Evolutionary conservation across 1,284 basidiomycete genomes (phyloP).

Genomic region (Wolfiporia cocos): DNA sequence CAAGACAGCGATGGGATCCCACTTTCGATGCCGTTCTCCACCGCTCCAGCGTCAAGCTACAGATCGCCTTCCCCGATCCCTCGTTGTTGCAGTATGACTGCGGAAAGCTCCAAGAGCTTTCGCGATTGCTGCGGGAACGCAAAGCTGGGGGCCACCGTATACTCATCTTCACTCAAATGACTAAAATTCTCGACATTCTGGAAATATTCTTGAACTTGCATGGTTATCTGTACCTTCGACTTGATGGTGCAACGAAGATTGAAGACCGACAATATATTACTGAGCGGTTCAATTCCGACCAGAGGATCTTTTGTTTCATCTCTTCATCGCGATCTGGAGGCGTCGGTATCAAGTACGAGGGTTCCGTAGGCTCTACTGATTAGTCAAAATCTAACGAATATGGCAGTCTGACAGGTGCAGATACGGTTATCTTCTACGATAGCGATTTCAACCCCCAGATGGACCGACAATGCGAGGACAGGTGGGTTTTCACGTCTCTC

Average conservation of each 20-base stretch:
- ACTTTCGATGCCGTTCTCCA: slow-evolving; percentile 70
- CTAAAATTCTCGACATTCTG: slow-evolving; percentile 88
- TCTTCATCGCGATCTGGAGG: slow-evolving; percentile 91
- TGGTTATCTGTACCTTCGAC: slow-evolving; percentile 87
- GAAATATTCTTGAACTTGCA: slow-evolving; percentile 93
- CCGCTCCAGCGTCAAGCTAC: slow-evolving; percentile 73
- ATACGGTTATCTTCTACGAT: slow-evolving; percentile 96
- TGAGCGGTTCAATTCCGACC: slow-evolving; percentile 93
- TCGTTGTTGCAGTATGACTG: slow-evolving; percentile 94
- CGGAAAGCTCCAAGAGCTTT: slow-evolving; percentile 88
- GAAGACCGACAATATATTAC: slow-evolving; percentile 95
- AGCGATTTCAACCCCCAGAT: slow-evolving; percentile 98
- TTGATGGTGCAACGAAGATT: slow-evolving; percentile 94
- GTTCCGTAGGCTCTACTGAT: slow-evolving; percentile 3
- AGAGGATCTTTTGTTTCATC: slow-evolving; percentile 91
- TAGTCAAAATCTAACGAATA: slow-evolving; percentile 4
- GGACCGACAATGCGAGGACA: slow-evolving; percentile 96
- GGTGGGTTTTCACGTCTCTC: too few species aligned
- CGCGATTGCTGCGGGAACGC: slow-evolving; percentile 73
- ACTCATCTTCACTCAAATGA: slow-evolving; percentile 98
- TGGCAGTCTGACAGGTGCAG: slow-evolving; percentile 86
- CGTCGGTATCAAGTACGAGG: slow-evolving; percentile 87
- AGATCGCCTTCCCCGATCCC: slow-evolving; percentile 92
- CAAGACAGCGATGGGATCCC: slow-evolving; percentile 26
- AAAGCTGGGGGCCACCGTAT: slow-evolving; percentile 87